Percentiles rank a stretch among this genome's conserved stretches.
Evolutionary conservation across 1,284 basidiomycete genomes (phyloP).

Genomic region (Puccinia triticina): DNA sequence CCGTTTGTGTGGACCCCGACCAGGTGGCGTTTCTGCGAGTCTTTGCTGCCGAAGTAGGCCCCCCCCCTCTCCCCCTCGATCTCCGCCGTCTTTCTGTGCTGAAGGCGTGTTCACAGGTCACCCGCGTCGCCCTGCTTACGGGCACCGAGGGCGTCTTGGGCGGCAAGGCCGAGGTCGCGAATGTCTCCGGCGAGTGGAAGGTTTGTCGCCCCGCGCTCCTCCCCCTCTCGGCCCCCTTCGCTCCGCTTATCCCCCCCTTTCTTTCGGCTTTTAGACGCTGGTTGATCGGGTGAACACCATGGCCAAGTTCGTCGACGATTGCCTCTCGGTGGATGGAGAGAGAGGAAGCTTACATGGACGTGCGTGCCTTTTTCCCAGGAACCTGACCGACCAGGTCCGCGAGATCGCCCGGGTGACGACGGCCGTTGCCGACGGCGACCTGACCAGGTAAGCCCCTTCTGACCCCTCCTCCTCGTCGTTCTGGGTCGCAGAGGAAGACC

Average conservation of each 20-base stretch:
- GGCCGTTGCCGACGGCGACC: conserved; percentile 49
- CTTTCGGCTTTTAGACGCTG: conserved; percentile 16
- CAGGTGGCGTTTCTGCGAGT: conserved; percentile 50
- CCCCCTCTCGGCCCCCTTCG: background rate
- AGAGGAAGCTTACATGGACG: background rate
- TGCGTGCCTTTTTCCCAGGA: too few species aligned
- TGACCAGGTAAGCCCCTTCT: conserved; percentile 33
- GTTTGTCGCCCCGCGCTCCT: too few species aligned
- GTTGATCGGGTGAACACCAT: conserved; percentile 51
- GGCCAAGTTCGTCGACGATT: conserved; percentile 36
- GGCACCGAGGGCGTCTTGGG: conserved; percentile 90
- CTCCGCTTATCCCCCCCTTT: background rate
- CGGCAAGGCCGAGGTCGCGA: conserved; percentile 86
- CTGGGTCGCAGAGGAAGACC: background rate
- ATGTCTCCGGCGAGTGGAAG: conserved; percentile 92
- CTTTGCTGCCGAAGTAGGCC: conserved; percentile 48
- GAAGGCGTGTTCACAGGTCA: conserved; percentile 67
- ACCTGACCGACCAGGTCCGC: conserved; percentile 50
- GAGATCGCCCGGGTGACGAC: conserved; percentile 50
- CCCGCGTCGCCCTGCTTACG: conserved; percentile 69
- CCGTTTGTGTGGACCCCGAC: background rate
- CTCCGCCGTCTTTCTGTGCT: conserved; percentile 6
- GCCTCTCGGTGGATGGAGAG: background rate
- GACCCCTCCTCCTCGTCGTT: background rate
- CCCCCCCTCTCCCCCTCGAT: background rate